Percentiles rank a stretch among this genome's conserved stretches.
Evolutionary conservation across 2,329 filamentous ascomycete species (phyloP).

Genomic region (Phyllosticta citrichinensis): DNA sequence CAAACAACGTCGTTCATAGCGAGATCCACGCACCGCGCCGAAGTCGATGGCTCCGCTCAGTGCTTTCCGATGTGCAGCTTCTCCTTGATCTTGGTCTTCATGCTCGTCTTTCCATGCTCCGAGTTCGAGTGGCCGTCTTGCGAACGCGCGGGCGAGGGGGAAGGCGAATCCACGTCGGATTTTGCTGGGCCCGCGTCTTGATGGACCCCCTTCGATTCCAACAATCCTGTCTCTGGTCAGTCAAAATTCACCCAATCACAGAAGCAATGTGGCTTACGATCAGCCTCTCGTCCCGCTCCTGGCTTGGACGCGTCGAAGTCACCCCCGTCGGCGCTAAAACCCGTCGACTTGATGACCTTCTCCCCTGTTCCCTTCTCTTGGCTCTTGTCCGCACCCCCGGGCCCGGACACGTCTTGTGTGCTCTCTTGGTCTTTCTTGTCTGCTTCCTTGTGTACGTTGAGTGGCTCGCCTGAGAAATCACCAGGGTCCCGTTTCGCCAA

Average conservation of each 20-base stretch:
- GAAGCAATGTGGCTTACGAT: constrained; percentile 38
- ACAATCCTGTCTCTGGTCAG: constrained; percentile 35
- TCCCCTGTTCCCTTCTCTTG: constrained; percentile 40
- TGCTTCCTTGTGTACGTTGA: constrained; percentile 17
- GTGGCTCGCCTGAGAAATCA: constrained; percentile 19
- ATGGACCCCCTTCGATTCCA: constrained; percentile 44
- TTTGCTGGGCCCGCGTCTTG: constrained; percentile 17
- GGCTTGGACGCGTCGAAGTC: constrained; percentile 52
- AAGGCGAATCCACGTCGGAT: not conserved
- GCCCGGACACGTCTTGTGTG: constrained; percentile 4
- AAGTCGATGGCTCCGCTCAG: not conserved
- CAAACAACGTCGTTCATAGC: not conserved
- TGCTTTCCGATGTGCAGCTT: constrained; percentile 47
- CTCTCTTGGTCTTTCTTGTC: constrained; percentile 9
- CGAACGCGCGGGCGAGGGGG: constrained; percentile 11
- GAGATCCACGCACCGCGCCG: too few species aligned
- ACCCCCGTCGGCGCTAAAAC: constrained; percentile 54
- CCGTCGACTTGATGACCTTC: constrained; percentile 47
- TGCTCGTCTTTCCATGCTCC: constrained; percentile 37
- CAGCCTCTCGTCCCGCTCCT: constrained; percentile 57
- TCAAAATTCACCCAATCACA: not conserved
- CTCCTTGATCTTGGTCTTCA: constrained; percentile 58
- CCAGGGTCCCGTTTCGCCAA: constrained; percentile 15
- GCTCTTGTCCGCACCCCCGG: constrained; percentile 15
- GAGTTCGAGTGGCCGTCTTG: constrained; percentile 12